These are phyloP conservation scores for Ganoderma multipileum DNA, from an alignment of 1,284 basidiomycete species.

Conservation along the genomic window DNA sequence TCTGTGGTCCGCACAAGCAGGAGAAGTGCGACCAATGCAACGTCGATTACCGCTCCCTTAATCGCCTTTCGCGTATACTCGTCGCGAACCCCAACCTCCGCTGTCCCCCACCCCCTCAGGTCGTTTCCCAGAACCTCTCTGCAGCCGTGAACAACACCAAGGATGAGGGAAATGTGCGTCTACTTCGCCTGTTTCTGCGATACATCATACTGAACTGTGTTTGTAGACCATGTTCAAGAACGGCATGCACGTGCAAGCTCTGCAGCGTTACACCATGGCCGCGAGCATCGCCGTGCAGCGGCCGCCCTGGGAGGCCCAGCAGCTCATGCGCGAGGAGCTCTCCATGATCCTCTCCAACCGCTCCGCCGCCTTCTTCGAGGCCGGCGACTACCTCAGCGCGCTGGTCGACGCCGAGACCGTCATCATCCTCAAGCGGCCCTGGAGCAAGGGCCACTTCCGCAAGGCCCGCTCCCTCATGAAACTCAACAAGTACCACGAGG, in stretches of 20 bases:
- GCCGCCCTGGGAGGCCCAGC: slow-evolving; percentile 89
- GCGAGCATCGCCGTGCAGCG: slow-evolving; percentile 84
- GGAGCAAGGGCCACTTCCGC: slow-evolving; percentile 97
- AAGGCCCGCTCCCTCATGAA: slow-evolving; percentile 88
- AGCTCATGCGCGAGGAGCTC: slow-evolving; percentile 88
- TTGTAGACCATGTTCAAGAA: slow-evolving; percentile 78
- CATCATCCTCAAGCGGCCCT: slow-evolving; percentile 83
- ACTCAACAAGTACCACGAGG: slow-evolving; percentile 77
- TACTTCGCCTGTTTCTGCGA: slow-evolving; percentile 14
- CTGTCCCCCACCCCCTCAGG: slow-evolving; percentile 84
- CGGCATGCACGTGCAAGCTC: slow-evolving; percentile 76
- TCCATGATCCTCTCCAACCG: slow-evolving; percentile 91
- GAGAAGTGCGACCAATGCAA: slow-evolving; percentile 78
- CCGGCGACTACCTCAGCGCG: slow-evolving; percentile 82
- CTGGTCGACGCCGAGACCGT: slow-evolving; percentile 93
- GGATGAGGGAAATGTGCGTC: slow-evolving; percentile 87
- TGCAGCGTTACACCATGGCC: slow-evolving; percentile 86
- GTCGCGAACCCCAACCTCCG: slow-evolving; percentile 73
- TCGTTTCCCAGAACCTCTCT: slow-evolving; percentile 78
- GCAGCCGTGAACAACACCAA: slow-evolving; percentile 80
- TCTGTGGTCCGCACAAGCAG: slow-evolving; percentile 68
- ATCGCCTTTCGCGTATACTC: slow-evolving; percentile 77
- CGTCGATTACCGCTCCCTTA: slow-evolving; percentile 74
- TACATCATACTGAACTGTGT: background rate
- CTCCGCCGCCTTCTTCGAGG: slow-evolving; percentile 84